A percentile compares a stretch with the other conserved stretches of the same genome.
phyloP scores from a whole-genome alignment of 2,329 filamentous ascomycete species.

The Botrytis tulipae region DNA sequence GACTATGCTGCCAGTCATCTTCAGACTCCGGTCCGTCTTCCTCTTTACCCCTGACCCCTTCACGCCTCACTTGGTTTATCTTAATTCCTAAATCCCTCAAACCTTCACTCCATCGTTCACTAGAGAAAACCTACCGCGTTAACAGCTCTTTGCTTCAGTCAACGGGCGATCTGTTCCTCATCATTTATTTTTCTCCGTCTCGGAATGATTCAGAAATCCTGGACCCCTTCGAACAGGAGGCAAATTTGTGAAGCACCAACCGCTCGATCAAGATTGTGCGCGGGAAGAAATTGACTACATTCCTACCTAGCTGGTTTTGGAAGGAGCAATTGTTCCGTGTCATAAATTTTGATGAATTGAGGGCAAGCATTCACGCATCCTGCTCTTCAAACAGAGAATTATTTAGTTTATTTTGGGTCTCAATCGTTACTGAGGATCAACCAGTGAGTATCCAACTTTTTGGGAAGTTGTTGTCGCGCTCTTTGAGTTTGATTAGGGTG shows the following conservation, averaged over 20 bases:
- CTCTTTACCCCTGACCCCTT: background rate
- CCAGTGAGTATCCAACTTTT: background rate
- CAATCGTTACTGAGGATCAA: background rate
- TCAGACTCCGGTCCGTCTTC: background rate
- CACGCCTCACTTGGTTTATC: background rate
- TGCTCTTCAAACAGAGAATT: background rate
- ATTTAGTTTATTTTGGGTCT: background rate
- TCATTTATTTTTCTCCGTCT: background rate
- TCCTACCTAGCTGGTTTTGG: background rate
- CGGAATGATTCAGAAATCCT: background rate
- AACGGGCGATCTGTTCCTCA: background rate
- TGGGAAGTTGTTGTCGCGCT: background rate
- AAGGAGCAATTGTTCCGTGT: background rate
- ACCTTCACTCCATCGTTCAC: background rate
- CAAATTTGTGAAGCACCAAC: background rate
- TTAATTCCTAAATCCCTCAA: background rate
- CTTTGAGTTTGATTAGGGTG: background rate
- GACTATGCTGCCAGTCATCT: background rate
- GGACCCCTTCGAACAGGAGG: background rate
- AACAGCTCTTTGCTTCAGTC: background rate
- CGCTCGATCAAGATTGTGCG: background rate
- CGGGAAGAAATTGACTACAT: background rate
- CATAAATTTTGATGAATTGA: background rate
- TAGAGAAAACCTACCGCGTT: background rate
- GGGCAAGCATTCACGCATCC: background rate